phyloP scores from a whole-genome alignment of 208 protist genomes.

The Acanthamoeba royreba region DNA sequence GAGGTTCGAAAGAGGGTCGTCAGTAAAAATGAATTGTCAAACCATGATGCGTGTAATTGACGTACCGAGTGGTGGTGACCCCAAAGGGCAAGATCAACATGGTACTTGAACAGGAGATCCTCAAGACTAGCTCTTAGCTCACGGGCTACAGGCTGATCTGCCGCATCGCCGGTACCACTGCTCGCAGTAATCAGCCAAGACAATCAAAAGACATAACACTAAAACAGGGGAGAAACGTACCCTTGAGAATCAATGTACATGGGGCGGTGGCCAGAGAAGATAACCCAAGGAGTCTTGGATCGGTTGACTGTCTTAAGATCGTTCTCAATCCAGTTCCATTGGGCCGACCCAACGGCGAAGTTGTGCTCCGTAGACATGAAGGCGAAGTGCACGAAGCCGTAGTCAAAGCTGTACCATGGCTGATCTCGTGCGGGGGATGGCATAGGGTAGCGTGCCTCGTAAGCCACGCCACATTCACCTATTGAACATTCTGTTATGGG shows the following conservation, averaged over 20 bases:
- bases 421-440: background rate
- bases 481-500: background rate
- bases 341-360: slow-evolving; percentile 29
- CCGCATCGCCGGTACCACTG: background rate
- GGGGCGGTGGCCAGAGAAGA: slow-evolving; percentile 68
- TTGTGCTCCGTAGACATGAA: slow-evolving; percentile 64
- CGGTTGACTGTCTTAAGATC: slow-evolving; percentile 67
- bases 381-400: slow-evolving; percentile 69
- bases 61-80: slow-evolving; percentile 21
- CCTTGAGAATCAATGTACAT: slow-evolving; percentile 53
- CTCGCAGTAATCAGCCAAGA: background rate
- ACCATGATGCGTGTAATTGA: background rate
- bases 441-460: slow-evolving; percentile 42
- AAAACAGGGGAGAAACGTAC: background rate
- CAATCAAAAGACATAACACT: background rate
- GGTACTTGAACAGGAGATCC: slow-evolving; percentile 14
- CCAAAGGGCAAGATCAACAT: slow-evolving; percentile 19
- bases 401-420: slow-evolving; percentile 68
- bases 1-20: background rate
- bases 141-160: background rate
- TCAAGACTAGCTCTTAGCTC: background rate
- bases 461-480: slow-evolving; percentile 65
- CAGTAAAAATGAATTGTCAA: background rate
- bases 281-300: slow-evolving; percentile 67
- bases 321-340: slow-evolving; percentile 67